Base-by-base conservation (phyloP, 2,329 filamentous ascomycete genomes). In the Penicillium sp. region DNA sequence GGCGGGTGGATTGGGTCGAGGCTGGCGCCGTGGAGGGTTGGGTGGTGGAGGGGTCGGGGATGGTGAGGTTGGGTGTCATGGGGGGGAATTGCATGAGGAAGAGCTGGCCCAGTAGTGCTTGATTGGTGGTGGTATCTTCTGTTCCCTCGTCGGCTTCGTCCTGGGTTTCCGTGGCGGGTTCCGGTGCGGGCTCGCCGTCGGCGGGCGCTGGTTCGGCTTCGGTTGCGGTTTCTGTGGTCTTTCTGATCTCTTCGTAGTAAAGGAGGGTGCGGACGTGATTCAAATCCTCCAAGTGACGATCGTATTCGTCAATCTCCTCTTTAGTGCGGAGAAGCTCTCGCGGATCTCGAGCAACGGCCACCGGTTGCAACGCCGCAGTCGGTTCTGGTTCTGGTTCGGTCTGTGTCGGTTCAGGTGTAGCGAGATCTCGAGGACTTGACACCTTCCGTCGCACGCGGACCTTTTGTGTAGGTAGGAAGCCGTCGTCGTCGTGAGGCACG, bases 11-110 rank as follows among this genome's bases (percentile, higher is more conserved):
- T 52, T 52, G 49, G 17, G 17, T 25, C 35, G 28, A 20, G 10
- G 45, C 38, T 41, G 51, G 34, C 37, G 15, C 47, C 8, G 37
- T 5, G 28, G 52, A 57, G 38, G 28, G 22, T 43, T 41, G 15
- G 6, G 39, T n/a, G 41, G 41, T 38, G 15, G 35, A 25, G 1
- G 65, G 64, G 14, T 67, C 69, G 1, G 80, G 75, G 10, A 79
- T 69, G 38, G 77, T 66, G 25, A 88, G 79, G 59, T 83, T 82
- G 5, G 86, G 86, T 4, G 87, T 82, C 59, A 86, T 79, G 0
- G 86, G 85, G 12, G 86, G 86, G 67, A 88, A 83, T 71, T 88
- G 86, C 71, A 88, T 84, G 54, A 88, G 78, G 70, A 88, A 88
- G 55, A 86, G 79, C 58, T 83, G 81, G 55, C 86, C 82, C 38